Conservation (phyloP, 768 basidiomycete genomes). For the Terana coerulea region DNA sequence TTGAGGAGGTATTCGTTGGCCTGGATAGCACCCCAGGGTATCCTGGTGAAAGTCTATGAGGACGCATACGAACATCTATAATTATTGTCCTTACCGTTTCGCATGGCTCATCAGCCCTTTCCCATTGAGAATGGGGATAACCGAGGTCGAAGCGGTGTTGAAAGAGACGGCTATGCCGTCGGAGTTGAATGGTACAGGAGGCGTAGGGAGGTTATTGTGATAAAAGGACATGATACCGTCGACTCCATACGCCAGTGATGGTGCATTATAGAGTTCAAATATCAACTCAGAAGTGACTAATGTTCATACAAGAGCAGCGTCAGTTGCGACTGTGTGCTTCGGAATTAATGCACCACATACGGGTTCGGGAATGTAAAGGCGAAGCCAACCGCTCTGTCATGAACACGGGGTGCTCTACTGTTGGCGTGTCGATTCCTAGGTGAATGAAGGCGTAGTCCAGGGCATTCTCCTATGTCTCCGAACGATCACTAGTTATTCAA, state of each 20-base stretch:
- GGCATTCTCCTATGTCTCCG: conserved; percentile 74
- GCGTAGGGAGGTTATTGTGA: conserved; percentile 55
- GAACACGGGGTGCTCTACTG: conserved; percentile 81
- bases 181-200: conserved; percentile 36
- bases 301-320: not conserved
- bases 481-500: conserved; percentile 12
- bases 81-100: conserved; percentile 58
- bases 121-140: conserved; percentile 84
- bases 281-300: conserved; percentile 93
- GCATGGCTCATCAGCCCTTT: conserved; percentile 81
- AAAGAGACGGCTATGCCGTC: conserved; percentile 90
- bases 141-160: conserved; percentile 86
- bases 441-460: conserved; percentile 89
- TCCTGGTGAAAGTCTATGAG: conserved; percentile 46
- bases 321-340: too few species aligned
- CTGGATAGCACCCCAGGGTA: conserved; percentile 92
- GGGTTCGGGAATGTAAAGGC: conserved; percentile 80
- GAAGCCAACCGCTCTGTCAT: conserved; percentile 93
- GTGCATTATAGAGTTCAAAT: conserved; percentile 90
- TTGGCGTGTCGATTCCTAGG: conserved; percentile 74
- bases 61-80: not conserved
- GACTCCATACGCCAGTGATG: conserved; percentile 81
- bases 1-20: conserved; percentile 90
- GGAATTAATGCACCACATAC: conserved; percentile 47
- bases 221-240: conserved; percentile 94